Evolutionary conservation across 2,329 filamentous ascomycete genomes (phyloP), one percentile per base, ranked within the genome.

Genomic region (Mycosphaerelloides madeirae): DNA sequence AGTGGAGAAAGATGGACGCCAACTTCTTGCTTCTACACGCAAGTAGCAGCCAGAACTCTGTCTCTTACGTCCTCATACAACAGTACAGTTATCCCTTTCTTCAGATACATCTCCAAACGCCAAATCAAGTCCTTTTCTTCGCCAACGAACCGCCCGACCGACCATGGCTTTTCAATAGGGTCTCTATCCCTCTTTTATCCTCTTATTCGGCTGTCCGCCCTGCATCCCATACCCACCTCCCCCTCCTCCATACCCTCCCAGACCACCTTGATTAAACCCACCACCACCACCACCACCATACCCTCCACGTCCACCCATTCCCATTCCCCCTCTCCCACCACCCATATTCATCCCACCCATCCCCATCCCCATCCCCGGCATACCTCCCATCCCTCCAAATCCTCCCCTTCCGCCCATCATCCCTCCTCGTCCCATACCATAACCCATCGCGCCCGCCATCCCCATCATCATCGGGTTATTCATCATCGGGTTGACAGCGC

Each of bases 301-400:
- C 12, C 41, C 45, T 13, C n/a, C 32, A 43, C 51, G 34, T 35
- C 53, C 50, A 43, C 50, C 49, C 31, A 64, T 64, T 57, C 65
- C 66, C 19, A 72, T 74, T 70, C 79, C 79, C 32, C 70, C 72
- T 68, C 75, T 75, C 38, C 68, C 31, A 67, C 71, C 73, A 74
- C 43, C 68, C 68, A 74, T 78, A 73, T 15, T 63, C 4, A 41
- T 39, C 22, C 68, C 69, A 72, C 78, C 60, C 71, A 69, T 67
- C 7, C 51, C 61, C 70, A 76, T 68, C 31, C 58, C 65, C 53
- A 58, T 65, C 31, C 40, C 56, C 15, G 56, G 63, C 55, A 62
- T 64, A 7, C 43, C 41, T 13, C 29, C 37, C 55, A 62, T 64
- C 2, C 44, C 43, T 11, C 25, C 34, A 36, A 48, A 50, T 5